A percentile compares a stretch with the other conserved stretches of the same genome.
These are phyloP conservation scores for Phialocephala sp. DNA, from an alignment of 2,329 filamentous ascomycete genomes.

Conservation along the genomic window DNA sequence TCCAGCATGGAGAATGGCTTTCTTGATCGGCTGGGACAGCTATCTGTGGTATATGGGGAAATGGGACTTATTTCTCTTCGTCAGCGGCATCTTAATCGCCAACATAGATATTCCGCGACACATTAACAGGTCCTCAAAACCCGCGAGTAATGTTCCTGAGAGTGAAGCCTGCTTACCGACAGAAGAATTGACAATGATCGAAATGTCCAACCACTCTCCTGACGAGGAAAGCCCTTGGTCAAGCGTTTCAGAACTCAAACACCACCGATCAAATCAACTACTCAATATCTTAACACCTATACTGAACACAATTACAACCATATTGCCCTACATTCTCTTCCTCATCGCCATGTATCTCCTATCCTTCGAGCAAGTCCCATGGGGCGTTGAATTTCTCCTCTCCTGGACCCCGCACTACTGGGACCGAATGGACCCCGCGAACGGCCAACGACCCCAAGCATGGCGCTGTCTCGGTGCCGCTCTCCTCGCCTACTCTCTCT, in stretches of 20 bases:
- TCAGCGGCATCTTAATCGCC: slow-evolving; percentile 14
- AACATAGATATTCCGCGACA: slow-evolving; percentile 14
- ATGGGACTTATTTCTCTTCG: slow-evolving; percentile 24
- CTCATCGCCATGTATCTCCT: slow-evolving; percentile 15
- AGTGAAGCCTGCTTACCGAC: slow-evolving; percentile 5
- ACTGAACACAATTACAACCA: background rate
- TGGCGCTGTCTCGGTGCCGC: slow-evolving; percentile 15
- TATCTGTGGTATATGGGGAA: slow-evolving; percentile 18
- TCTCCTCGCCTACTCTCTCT: slow-evolving; percentile 13
- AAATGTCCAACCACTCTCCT: background rate
- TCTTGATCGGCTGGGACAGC: slow-evolving; percentile 2
- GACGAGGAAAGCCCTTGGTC: background rate
- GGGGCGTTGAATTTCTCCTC: background rate
- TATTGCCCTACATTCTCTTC: slow-evolving; percentile 16
- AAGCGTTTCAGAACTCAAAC: background rate
- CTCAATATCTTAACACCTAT: background rate
- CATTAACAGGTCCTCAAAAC: background rate
- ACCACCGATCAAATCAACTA: background rate
- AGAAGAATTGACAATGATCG: background rate
- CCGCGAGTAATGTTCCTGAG: background rate
- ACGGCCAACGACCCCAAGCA: slow-evolving; percentile 1
- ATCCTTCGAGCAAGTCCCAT: slow-evolving; percentile 16
- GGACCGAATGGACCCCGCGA: background rate
- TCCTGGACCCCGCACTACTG: slow-evolving; percentile 1
- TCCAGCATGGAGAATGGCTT: slow-evolving; percentile 2